These are phyloP conservation scores for Myxozyma geophila DNA, from an alignment of 805 yeast species.

Conservation along the genomic window DNA sequence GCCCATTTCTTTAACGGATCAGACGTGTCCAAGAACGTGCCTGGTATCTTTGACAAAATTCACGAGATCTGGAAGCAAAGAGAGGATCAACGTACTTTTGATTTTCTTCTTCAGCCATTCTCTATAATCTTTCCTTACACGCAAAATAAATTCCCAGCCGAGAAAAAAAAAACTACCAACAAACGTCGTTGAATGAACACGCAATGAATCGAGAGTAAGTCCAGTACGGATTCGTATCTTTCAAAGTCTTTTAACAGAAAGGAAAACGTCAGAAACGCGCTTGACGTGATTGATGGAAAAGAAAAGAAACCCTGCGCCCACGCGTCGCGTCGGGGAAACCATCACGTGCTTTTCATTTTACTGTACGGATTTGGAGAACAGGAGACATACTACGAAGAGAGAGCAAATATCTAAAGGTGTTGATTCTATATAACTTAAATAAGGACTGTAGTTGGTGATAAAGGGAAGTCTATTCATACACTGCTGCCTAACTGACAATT, in stretches of 20 bases:
- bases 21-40: background rate
- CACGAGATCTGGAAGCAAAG: no score
- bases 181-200: no score
- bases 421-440: no score
- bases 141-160: background rate
- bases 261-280: no score
- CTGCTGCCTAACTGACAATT: background rate
- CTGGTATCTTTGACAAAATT: no score
- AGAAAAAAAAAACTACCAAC: no score
- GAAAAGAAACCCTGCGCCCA: background rate
- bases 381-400: background rate
- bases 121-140: background rate
- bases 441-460: no score
- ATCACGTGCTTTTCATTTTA: background rate
- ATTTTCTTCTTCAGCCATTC: slow-evolving; percentile 2
- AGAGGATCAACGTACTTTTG: background rate
- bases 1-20: background rate
- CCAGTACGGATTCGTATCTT: no score
- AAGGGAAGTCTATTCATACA: background rate
- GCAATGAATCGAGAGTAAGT: no score
- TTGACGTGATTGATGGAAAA: background rate
- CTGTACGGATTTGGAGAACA: background rate
- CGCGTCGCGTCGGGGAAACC: background rate
- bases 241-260: no score
- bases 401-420: no score